Conservation (phyloP, 2,329 filamentous ascomycete species). For the Chaetomium olivaceum region DNA sequence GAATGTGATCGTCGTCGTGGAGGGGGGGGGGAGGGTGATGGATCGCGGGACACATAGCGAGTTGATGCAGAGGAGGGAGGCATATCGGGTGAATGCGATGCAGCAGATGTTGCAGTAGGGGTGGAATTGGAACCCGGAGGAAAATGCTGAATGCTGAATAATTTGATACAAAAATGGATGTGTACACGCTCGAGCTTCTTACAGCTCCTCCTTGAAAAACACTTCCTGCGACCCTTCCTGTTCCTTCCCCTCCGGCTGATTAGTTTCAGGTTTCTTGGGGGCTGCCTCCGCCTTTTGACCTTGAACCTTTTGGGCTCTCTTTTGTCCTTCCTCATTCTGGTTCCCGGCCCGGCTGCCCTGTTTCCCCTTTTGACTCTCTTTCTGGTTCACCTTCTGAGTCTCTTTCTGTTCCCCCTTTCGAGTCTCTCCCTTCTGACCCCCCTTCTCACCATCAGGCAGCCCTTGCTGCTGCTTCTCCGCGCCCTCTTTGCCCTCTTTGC, state of each 20-base stretch:
- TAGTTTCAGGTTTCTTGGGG: slow-evolving; percentile 6
- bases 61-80: background rate
- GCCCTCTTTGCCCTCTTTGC: slow-evolving; percentile 38
- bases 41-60: background rate
- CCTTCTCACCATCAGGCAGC: slow-evolving; percentile 8
- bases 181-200: slow-evolving; percentile 29
- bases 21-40: background rate
- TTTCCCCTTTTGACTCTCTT: background rate
- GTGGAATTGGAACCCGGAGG: background rate
- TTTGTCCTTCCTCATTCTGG: background rate
- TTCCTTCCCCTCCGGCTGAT: slow-evolving; percentile 20
- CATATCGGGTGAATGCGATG: background rate
- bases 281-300: slow-evolving; percentile 10
- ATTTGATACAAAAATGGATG: slow-evolving; percentile 32
- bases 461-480: slow-evolving; percentile 12
- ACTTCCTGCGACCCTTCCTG: slow-evolving; percentile 52
- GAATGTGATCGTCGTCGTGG: background rate
- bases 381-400: background rate
- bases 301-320: background rate
- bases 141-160: background rate
- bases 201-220: slow-evolving; percentile 57
- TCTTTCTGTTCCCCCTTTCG: background rate
- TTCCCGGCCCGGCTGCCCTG: background rate
- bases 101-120: background rate
- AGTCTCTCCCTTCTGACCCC: background rate